A percentile compares a stretch with the other conserved stretches of the same genome.
phyloP scores from a whole-genome alignment of 345 rosid genomes.

The Raphanus sativus region DNA sequence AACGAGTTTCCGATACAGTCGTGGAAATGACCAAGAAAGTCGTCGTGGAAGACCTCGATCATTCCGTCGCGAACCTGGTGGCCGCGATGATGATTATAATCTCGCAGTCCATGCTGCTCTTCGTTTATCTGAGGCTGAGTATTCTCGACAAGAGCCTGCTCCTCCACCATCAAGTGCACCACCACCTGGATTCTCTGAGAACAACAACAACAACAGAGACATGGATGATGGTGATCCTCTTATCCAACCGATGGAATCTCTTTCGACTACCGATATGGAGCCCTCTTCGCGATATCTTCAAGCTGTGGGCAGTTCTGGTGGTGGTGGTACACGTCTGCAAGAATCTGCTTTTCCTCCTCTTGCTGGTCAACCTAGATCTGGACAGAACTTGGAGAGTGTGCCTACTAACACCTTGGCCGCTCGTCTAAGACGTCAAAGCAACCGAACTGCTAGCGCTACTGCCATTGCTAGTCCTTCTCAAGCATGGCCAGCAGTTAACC shows the following conservation, averaged over 20 bases:
- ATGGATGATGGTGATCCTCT: slow-evolving; percentile 53
- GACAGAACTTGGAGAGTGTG: slow-evolving; percentile 46
- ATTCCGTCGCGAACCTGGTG: slow-evolving; percentile 68
- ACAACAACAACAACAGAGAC: slow-evolving; percentile 35
- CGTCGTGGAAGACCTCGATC: slow-evolving; percentile 75
- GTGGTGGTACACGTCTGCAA: slow-evolving; percentile 50
- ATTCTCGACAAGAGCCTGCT: slow-evolving; percentile 37
- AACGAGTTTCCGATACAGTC: slow-evolving; percentile 77
- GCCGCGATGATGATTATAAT: slow-evolving; percentile 47
- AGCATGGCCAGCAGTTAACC: slow-evolving; percentile 62
- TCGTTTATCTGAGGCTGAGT: slow-evolving; percentile 38
- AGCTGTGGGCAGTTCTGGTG: slow-evolving; percentile 69
- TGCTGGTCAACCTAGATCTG: slow-evolving; percentile 50
- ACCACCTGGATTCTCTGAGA: slow-evolving; percentile 46
- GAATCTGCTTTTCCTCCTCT: slow-evolving; percentile 96
- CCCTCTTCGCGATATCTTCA: slow-evolving; percentile 67
- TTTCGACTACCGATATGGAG: slow-evolving; percentile 28
- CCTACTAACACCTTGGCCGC: slow-evolving; percentile 68
- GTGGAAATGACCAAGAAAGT: slow-evolving; percentile 48
- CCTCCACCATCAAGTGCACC: slow-evolving; percentile 48
- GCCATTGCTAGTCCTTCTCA: slow-evolving; percentile 43
- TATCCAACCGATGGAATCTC: slow-evolving; percentile 49
- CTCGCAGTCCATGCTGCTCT: slow-evolving; percentile 35
- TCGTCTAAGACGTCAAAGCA: slow-evolving; percentile 54
- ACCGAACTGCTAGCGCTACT: slow-evolving; percentile 31